phyloP scores from a whole-genome alignment of 148 eudicot genomes.

The Amaranthus cruentus region DNA sequence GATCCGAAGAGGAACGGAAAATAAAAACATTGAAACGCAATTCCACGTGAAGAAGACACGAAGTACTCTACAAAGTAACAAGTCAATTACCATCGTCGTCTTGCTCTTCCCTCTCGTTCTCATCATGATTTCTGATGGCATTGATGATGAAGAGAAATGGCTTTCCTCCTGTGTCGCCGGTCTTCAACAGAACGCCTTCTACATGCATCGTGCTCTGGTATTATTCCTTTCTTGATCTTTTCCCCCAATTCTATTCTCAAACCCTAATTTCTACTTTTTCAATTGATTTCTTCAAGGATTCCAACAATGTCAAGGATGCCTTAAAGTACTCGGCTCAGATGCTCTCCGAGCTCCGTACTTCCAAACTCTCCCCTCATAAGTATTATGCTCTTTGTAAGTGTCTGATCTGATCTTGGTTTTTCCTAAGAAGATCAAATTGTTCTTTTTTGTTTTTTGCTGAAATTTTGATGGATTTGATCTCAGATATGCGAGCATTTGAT shows the following conservation, averaged over 20 bases:
- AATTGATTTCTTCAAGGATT: slow-evolving; percentile 46
- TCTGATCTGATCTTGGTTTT: slow-evolving; percentile 10
- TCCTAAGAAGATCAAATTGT: background rate
- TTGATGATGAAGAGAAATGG: slow-evolving; percentile 89
- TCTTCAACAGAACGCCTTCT: slow-evolving; percentile 86
- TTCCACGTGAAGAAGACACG: background rate
- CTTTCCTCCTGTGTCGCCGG: slow-evolving; percentile 87
- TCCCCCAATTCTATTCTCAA: slow-evolving; percentile 8
- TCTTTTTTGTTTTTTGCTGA: background rate
- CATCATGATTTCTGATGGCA: slow-evolving; percentile 62
- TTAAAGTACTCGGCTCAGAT: slow-evolving; percentile 96
- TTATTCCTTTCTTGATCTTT: background rate
- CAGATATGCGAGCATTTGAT: slow-evolving; percentile 99
- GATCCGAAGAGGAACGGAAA: background rate
- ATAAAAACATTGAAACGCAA: background rate
- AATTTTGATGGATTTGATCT: slow-evolving; percentile 4
- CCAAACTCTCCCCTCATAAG: slow-evolving; percentile 87
- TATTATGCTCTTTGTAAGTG: slow-evolving; percentile 86
- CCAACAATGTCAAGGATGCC: slow-evolving; percentile 87
- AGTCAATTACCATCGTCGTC: slow-evolving; percentile 3
- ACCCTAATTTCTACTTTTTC: slow-evolving; percentile 43
- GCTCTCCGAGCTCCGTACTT: slow-evolving; percentile 99
- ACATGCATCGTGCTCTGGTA: slow-evolving; percentile 99
- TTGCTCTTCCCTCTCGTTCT: background rate
- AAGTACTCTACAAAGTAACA: background rate